Evolutionary conservation across 345 rosid species (phyloP).

Genomic region (Theobroma cacao): DNA sequence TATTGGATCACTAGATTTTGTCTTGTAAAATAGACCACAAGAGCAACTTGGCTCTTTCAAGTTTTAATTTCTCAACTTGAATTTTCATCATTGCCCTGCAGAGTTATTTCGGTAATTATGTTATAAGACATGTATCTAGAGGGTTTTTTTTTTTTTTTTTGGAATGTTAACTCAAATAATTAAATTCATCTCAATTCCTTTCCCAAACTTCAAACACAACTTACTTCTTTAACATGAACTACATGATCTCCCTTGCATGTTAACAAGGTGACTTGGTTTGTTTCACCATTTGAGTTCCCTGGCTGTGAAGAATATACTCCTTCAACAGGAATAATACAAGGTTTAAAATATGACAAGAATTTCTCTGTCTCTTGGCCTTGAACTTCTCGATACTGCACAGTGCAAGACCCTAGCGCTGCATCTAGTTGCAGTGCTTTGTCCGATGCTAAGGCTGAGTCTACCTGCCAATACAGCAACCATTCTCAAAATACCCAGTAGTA

Average conservation of each 20-base stretch:
- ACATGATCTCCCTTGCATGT: slow-evolving; percentile 81
- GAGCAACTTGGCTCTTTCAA: not conserved
- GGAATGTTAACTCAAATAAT: not conserved
- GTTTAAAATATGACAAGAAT: slow-evolving; percentile 80
- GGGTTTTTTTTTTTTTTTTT: not conserved
- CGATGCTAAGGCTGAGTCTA: slow-evolving; percentile 60
- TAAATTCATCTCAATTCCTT: not conserved
- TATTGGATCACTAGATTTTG: not conserved
- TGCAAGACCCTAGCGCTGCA: slow-evolving; percentile 68
- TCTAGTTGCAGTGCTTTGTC: slow-evolving; percentile 80
- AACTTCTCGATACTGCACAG: slow-evolving; percentile 86
- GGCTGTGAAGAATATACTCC: slow-evolving; percentile 48
- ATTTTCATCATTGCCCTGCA: not conserved
- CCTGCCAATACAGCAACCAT: slow-evolving; percentile 38
- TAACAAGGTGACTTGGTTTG: slow-evolving; percentile 49
- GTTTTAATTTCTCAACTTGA: not conserved
- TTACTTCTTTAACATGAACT: slow-evolving; percentile 83
- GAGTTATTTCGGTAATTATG: not conserved
- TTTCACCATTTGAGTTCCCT: slow-evolving; percentile 31
- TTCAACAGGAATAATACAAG: slow-evolving; percentile 79
- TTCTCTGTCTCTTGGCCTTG: slow-evolving; percentile 82
- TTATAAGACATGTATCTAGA: not conserved
- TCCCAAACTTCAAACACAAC: slow-evolving; percentile 17
- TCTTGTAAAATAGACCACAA: not conserved
- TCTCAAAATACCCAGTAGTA: slow-evolving; percentile 10